phyloP scores from a whole-genome alignment of 2,329 filamentous ascomycete species.

The Aspergillus puulaauensis region DNA sequence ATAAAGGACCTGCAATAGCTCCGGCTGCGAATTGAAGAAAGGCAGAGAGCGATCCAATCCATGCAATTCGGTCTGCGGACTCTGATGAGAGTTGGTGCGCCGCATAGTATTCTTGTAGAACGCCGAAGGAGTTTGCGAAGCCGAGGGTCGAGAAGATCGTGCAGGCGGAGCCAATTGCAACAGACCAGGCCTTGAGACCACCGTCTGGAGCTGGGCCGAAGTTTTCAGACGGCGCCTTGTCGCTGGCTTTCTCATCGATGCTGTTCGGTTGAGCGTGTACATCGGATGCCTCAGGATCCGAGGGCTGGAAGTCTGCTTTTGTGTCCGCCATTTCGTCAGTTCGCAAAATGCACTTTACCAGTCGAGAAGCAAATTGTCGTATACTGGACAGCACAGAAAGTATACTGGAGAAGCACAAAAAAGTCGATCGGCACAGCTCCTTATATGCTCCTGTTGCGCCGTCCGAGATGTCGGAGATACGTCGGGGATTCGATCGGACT shows the following conservation, averaged over 20 bases:
- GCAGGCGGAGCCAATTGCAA: conserved; percentile 22
- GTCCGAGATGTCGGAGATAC: neutral
- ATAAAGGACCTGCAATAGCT: conserved; percentile 23
- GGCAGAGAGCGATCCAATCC: conserved; percentile 46
- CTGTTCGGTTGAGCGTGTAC: neutral
- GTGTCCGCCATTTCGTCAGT: neutral
- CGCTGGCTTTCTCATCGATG: neutral
- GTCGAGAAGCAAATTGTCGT: no score
- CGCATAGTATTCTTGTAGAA: conserved; percentile 50
- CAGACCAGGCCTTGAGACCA: conserved; percentile 27
- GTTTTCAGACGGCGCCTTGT: neutral
- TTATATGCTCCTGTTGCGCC: neutral
- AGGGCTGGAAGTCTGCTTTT: neutral
- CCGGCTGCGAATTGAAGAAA: conserved; percentile 24
- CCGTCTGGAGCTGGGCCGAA: conserved; percentile 26
- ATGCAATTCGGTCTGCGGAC: conserved; percentile 43
- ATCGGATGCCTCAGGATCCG: neutral
- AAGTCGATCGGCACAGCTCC: neutral
- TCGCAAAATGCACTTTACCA: no score
- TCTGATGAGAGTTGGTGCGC: conserved; percentile 43
- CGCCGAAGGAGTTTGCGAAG: conserved; percentile 47
- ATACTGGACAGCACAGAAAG: no score
- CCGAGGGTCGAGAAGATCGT: conserved; percentile 44
- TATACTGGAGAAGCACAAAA: no score
- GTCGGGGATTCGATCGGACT: neutral